Base-by-base conservation (phyloP, 1,139 yeast genomes). In the Yamadazyma membranifaciens region DNA sequence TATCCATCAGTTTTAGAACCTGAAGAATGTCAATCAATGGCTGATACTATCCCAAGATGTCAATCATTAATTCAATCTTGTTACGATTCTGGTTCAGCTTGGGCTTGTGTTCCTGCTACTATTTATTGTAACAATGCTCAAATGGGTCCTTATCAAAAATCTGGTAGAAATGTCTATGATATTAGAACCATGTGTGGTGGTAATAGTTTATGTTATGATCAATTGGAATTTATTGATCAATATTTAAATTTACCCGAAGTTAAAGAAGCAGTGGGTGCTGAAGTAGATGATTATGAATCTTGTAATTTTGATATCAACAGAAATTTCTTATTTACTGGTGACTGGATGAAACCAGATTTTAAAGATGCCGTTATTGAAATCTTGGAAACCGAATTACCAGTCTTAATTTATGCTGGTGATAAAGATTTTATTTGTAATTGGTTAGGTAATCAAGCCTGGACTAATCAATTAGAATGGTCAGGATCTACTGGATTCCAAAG, bases 161-260 rank as follows among this genome's bases (percentile, higher is more conserved):
- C 97, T 14, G 98, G 98, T 37, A 81, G 84, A 64, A 91, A 92
- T 59, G 96, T 89, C 39, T 92, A 92, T 63, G 98, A 92, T 59
- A 86, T 92, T 52, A 82, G 98, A 66, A 81, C 80, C 56, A 77
- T 78, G 64, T 92, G 98, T 66, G 91, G 84, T 56, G 87, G 86
- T 43, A 80, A 81, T 32, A 66, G 73, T 39, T 75, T 91, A 54
- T 92, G 98, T 67, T 92, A 92, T 54, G 47, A 48, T 24, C 63
- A 55, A 40, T 57, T 64, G 49, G 58, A 57, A 35, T 59, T 59
- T 47, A 54, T 67, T 47, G 66, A 61, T 40, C 55, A 62, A 24
- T 67, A 63, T 53, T 63, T 67, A 56, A 67, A 67, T 47, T 54
- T 55, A 40, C 67, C 63, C 25, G 64, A 57, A 40, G 73, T 67